Conservation (phyloP, 2,329 filamentous ascomycete genomes). For the Aureobasidium sp. region DNA sequence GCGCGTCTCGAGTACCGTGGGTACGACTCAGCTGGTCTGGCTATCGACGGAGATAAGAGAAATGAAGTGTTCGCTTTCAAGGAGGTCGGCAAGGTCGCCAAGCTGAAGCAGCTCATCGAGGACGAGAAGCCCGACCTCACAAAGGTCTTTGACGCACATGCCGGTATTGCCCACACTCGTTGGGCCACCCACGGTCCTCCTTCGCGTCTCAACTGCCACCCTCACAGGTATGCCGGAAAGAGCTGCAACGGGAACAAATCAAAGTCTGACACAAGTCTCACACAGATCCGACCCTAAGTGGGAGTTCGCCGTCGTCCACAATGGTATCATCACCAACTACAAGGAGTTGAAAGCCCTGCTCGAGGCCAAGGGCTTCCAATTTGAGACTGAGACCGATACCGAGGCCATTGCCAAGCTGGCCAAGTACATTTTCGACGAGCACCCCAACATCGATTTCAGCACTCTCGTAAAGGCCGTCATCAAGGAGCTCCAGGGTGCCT, state of each 20-base stretch:
- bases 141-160: slow-evolving; percentile 96
- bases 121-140: slow-evolving; percentile 74
- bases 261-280: neutral
- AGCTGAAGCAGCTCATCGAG: slow-evolving; percentile 88
- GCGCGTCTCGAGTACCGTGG: slow-evolving; percentile 96
- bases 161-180: slow-evolving; percentile 96
- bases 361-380: slow-evolving; percentile 90
- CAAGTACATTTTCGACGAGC: slow-evolving; percentile 95
- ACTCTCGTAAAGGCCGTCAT: slow-evolving; percentile 96
- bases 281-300: slow-evolving; percentile 81
- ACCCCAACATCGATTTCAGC: slow-evolving; percentile 92
- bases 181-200: slow-evolving; percentile 98
- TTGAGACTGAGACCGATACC: slow-evolving; percentile 98
- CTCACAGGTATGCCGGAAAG: slow-evolving; percentile 66
- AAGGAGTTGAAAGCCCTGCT: slow-evolving; percentile 96
- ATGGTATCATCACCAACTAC: slow-evolving; percentile 99
- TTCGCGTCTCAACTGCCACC: slow-evolving; percentile 93
- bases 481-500: slow-evolving; percentile 95
- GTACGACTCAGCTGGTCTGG: slow-evolving; percentile 95
- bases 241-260: slow-evolving; percentile 5
- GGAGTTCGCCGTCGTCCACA: slow-evolving; percentile 98
- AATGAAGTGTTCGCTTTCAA: slow-evolving; percentile 97
- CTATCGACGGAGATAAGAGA: slow-evolving; percentile 96
- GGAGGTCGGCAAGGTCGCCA: slow-evolving; percentile 98
- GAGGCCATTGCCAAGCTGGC: slow-evolving; percentile 98